Evolutionary conservation across 129 eudicot species (phyloP), one percentile per base, ranked within the genome.

Genomic region (Scalesia atractyloides): DNA sequence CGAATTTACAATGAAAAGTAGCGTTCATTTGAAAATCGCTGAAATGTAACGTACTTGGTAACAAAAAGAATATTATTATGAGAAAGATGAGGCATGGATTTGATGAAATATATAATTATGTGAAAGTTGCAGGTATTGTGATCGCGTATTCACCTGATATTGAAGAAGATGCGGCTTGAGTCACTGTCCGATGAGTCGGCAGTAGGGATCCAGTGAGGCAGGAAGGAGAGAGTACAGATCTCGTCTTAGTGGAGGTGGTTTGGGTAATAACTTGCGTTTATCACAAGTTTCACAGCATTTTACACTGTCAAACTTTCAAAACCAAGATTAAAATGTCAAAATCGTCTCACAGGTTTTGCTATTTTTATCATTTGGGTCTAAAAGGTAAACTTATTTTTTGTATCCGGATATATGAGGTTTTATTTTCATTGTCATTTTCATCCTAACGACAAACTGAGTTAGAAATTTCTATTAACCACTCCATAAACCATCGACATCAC

Each of bases 191-290:
- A 56, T 20, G 59, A 56, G 41, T 39, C 5, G 56, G 43, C 56
- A 53, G 8, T 7, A 47, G 53, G 71, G 75, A 54, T 54, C 66
- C 75, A 41, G 65, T 5, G 75, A 70, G 52, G 52, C 6, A 20
- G 15, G 51, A 14, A 19, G 54, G 54, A 15, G 20, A 51, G 57
- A 16, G 24, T n/a, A n/a, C 7, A 6, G 24, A 52, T 52, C 58
- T 52, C 58, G 58, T 15, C 7, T 16, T 49, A 49, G 6, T 49
- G 54, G 15, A 16, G 54, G 54, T 14, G 54, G 16, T 49, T 49
- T 49, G 54, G 54, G 54, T 14, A 14, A 49, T 3, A 3, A 47
- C 51, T 11, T 12, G 4, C 50, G 11, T 46, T 3, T 13, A 7
- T 5, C 7, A 36, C 7, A 36, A 36, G 41, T 36, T 36, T 36